Evolutionary conservation across 2,329 filamentous ascomycete species (phyloP), one percentile per base, ranked within the genome.

Genomic region (Paecilomyces dactylethromorphus): DNA sequence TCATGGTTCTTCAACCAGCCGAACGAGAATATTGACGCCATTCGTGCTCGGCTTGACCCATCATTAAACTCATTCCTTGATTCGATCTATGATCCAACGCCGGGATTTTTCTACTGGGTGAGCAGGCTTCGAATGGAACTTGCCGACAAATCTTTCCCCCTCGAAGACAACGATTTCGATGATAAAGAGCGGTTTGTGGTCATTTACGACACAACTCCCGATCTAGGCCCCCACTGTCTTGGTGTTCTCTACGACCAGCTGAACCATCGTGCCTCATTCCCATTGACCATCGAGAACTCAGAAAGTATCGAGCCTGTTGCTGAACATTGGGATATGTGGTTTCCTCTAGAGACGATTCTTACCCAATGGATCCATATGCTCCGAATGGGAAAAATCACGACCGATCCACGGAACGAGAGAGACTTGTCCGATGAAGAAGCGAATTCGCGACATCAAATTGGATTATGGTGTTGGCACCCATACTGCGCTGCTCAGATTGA

Each of bases 301-400:
- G 63, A 58, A n/a, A 55, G 54, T 31, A 33, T 64, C 18, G 35
- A 53, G 11, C 64, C 64, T 31, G 31, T 65, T 13, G 56, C 56
- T 2, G 60, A 65, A 7, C 60, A 64, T 53, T 12, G 52, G 49
- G 60, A 64, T 26, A 59, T 65, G 56, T 64, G 63, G 60, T 59
- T 59, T 29, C 58, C 59, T 3, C 26, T 66, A 7, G 63, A 66
- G 53, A 67, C 58, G 3, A 59, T 67, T 51, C 61, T 67, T 1
- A 64, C 57, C 12, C 54, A 64, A 3, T 65, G 61, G 59, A 64
- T 66, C 51, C 26, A 62, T 33, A 58, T 64, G 59, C 49, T 59
- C 50, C 62, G 54, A 29, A 52, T 63, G 11, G 61, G 62, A 10
- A 65, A 60, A 29, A 53, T 58, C 52, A 58, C 56, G 33, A 10